Evolutionary conservation across 345 rosid genomes (phyloP).

Genomic region (Streptanthus diversifolius): DNA sequence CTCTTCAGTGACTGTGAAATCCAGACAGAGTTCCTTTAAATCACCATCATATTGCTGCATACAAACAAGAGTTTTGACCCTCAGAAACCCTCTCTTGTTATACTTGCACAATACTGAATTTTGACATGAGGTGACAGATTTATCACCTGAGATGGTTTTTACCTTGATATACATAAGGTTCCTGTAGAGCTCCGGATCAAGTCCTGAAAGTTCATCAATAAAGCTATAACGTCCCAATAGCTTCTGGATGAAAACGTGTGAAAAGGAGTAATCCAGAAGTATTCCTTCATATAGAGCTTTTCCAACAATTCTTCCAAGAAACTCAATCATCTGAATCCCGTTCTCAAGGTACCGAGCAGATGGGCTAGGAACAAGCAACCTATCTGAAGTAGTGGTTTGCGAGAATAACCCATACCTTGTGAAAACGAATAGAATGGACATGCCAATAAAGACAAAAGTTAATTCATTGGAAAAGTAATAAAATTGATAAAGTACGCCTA

Average conservation of each 20-base stretch:
- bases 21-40: constrained; percentile 76
- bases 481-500: background rate
- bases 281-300: constrained; percentile 98
- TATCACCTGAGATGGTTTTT: constrained; percentile 34
- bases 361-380: constrained; percentile 82
- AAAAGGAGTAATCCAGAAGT: constrained; percentile 86
- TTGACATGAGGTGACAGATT: constrained; percentile 8
- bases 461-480: constrained; percentile 15
- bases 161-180: constrained; percentile 96
- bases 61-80: constrained; percentile 7
- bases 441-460: background rate
- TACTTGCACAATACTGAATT: constrained; percentile 7
- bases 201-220: constrained; percentile 91
- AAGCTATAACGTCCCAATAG: constrained; percentile 95
- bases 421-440: constrained; percentile 13
- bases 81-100: constrained; percentile 17
- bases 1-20: constrained; percentile 90
- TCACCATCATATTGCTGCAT: constrained; percentile 87
- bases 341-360: constrained; percentile 83
- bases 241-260: constrained; percentile 89
- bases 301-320: constrained; percentile 96
- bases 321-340: constrained; percentile 90
- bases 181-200: constrained; percentile 91
- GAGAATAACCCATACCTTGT: constrained; percentile 82
- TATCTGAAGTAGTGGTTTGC: constrained; percentile 79